phyloP scores from a whole-genome alignment of 768 basidiomycete species.

The Amylocystis lapponica region DNA sequence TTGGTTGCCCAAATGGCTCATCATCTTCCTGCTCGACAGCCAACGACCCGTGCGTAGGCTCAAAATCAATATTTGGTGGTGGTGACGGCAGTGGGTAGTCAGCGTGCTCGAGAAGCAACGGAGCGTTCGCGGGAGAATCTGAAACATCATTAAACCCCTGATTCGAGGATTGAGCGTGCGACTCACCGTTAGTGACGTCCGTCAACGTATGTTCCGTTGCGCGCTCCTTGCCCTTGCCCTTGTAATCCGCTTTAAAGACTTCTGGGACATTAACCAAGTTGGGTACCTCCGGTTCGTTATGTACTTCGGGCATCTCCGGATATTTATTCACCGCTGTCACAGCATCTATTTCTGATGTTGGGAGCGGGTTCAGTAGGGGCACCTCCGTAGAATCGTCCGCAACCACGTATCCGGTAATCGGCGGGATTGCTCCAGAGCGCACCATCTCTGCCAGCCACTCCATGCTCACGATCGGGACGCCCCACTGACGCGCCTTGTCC shows the following conservation, averaged over 20 bases:
- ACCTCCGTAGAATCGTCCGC: not conserved
- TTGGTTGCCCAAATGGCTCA: not conserved
- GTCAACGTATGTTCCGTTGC: conserved; percentile 22
- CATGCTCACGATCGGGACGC: conserved; percentile 62
- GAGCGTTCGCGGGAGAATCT: not conserved
- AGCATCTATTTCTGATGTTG: conserved; percentile 4
- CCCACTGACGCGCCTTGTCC: conserved; percentile 76
- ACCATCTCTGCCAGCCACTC: conserved; percentile 66
- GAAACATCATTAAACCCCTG: too few species aligned
- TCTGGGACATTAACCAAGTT: not conserved
- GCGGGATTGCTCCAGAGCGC: conserved; percentile 42
- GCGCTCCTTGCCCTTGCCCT: conserved; percentile 31
- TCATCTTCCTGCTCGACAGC: not conserved
- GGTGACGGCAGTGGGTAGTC: not conserved
- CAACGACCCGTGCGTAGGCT: not conserved
- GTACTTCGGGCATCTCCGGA: too few species aligned
- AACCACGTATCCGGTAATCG: conserved; percentile 2
- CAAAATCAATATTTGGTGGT: not conserved
- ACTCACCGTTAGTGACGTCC: conserved; percentile 44
- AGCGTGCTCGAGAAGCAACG: not conserved
- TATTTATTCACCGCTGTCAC: too few species aligned
- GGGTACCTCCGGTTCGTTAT: not conserved
- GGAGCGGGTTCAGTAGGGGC: conserved; percentile 1
- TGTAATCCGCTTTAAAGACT: conserved; percentile 5
- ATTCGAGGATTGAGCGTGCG: not conserved